Conservation (phyloP, 2,329 filamentous ascomycete genomes). For the Talaromyces marneffei region DNA sequence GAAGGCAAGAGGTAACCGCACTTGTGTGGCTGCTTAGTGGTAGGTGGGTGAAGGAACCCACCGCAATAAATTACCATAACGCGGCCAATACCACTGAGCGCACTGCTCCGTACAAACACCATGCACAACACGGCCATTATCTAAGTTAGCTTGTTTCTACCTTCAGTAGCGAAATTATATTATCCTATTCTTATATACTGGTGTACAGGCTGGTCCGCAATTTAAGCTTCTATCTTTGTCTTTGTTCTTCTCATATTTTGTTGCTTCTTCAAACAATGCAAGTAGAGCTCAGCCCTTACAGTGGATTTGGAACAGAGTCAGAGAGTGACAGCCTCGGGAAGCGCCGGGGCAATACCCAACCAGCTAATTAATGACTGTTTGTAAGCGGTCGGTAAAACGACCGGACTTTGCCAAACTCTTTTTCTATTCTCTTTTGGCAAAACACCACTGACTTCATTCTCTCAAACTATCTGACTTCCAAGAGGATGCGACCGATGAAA, state of each 20-base stretch:
- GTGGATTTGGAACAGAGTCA: not conserved
- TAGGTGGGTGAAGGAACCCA: conserved; percentile 6
- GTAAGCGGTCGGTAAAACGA: conserved; percentile 4
- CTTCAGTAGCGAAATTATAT: too few relatives aligned
- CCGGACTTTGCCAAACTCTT: conserved; percentile 8
- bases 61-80: conserved; percentile 1
- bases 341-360: conserved; percentile 3
- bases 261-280: not conserved
- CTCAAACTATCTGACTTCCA: too few relatives aligned
- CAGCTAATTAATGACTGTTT: not conserved
- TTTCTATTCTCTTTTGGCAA: not conserved
- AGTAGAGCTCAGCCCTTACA: not conserved
- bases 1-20: conserved; percentile 5
- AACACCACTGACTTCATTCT: not conserved
- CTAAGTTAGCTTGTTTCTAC: not conserved
- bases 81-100: not conserved
- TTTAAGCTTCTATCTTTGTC: not conserved
- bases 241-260: not conserved
- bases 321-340: conserved; percentile 7
- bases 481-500: not conserved
- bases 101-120: not conserved
- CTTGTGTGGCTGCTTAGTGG: conserved; percentile 5
- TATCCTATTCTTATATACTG: too few relatives aligned
- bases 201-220: not conserved
- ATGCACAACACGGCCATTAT: not conserved